Base-by-base conservation (phyloP, 2,329 filamentous ascomycete genomes). In the Alternaria sp. region DNA sequence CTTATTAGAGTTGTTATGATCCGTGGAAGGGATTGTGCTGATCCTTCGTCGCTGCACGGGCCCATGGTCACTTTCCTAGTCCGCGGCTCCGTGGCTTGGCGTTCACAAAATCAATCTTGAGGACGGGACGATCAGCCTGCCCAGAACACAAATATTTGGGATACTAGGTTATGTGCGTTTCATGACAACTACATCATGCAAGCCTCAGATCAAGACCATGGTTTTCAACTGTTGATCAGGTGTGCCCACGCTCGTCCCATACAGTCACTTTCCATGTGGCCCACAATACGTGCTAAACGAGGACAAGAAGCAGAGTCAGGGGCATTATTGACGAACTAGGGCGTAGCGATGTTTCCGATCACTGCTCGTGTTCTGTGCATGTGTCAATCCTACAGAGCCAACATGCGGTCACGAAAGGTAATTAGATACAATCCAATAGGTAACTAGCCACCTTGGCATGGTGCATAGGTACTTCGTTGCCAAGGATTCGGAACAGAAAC, bases 1-100 rank as follows among this genome's bases (percentile, higher is more conserved):
- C 4, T 27, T 52, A 30, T 20, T 16, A n/a, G 34, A 28, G 36
- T 52, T 34, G 25, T 52, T 30, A 41, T 52, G 34, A 52, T 40
- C 50, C 25, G 50, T 52, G 22, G 46, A 32, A 50, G 46, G 46
- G 32, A 50, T 50, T 50, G 46, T 38, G 32, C 22, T 50, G 46
- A 50, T 50, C 30, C 46, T 38, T 50, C 30, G 32, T 36, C 10
- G 20, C 32, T 2, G 46, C 46, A 50, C 46, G 46, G 34, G 30
- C 46, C 30, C 16, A 12, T 43, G 20, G 11, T 7, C 32, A 50
- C 46, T 36, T 50, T 38, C 32, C 32, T 6, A 50, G 20, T 25
- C 46, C 30, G 46, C 20, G 46, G 46, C 32, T 38, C 46, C 32
- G 46, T 50, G 20, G 30, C 46, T 50, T 50, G 46, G 30, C 46